Evolutionary conservation across 1,284 basidiomycete species (phyloP), one percentile per base, ranked within the genome.

Genomic region (Termitomyces sp.): DNA sequence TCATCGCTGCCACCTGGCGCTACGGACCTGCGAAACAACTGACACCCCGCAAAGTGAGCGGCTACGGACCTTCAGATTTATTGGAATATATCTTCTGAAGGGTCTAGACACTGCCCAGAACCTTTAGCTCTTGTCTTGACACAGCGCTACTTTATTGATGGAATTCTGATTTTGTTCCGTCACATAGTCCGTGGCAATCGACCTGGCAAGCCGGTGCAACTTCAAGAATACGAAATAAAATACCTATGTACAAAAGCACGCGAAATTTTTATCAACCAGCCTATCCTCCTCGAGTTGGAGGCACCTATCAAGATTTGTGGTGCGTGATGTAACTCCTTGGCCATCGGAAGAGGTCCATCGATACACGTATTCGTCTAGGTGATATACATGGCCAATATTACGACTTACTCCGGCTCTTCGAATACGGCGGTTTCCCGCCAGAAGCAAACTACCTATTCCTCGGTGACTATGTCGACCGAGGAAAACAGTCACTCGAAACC

Each of bases 231-330:
- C 76, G 94, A 96, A 78, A 96, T 96, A 82, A 94, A 93, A 73
- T 93, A 92, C 70, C 81, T 96, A 61, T 96, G 93, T 78, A 92
- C 92, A 69, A 94, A 91, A 77, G 93, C 94, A 58, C 81, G 94
- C 64, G 93, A 96, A 73, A 95, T 96, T 67, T 95, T 96, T 75
- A 95, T 95, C 75, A 92, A 91, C 74, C 94, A 96, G 70, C 94
- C 94, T 58, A 95, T 96, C 69, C 77, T 96, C 58, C 81, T 96
- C 68, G 94, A 96, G 77, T 79, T 96, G 64, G 93, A 96, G 71
- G 93, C 93, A 56, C 93, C 93, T 67, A 96, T 96, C 77, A 96
- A 96, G 85, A 96, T 96, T 72, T 96, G 94, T 70, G 93, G 93
- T 94, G 63, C 64, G 90, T 84, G 42, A 33, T 55, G 55, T 56